phyloP scores from a whole-genome alignment of 2,329 filamentous ascomycete genomes.

The Ilyonectria mors-panacis region DNA sequence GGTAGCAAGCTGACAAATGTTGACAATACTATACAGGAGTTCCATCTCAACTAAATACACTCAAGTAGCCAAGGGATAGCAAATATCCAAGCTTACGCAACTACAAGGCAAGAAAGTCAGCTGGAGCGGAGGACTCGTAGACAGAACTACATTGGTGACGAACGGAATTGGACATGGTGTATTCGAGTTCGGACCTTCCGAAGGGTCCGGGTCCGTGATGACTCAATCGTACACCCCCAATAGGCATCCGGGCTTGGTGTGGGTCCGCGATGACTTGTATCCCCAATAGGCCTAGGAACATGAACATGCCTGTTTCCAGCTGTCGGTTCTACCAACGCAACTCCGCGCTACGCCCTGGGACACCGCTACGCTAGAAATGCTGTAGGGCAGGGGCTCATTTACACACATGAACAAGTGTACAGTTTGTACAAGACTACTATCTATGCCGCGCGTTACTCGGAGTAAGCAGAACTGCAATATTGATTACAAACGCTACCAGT shows the following conservation, averaged over 20 bases:
- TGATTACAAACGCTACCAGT: too few relatives aligned
- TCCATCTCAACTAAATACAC: neutral
- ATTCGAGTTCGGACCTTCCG: too few relatives aligned
- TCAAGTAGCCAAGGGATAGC: constrained; percentile 1
- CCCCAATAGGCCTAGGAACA: too few relatives aligned
- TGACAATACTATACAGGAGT: constrained; percentile 1
- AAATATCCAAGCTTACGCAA: constrained; percentile 3
- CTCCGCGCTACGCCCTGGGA: neutral
- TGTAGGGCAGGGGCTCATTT: too few relatives aligned
- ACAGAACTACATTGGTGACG: neutral
- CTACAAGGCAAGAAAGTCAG: constrained; percentile 3
- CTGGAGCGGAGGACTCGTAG: constrained; percentile 7
- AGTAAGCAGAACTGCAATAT: neutral
- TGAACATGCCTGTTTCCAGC: neutral
- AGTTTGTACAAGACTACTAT: too few relatives aligned
- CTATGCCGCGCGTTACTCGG: constrained; percentile 1
- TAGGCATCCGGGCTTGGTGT: neutral
- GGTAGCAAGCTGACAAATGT: constrained; percentile 4
- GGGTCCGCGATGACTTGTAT: too few relatives aligned
- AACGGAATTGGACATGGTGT: too few relatives aligned
- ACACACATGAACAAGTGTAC: too few relatives aligned
- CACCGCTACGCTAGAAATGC: neutral
- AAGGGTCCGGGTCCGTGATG: neutral
- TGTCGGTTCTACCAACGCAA: neutral
- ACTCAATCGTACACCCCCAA: too few relatives aligned